Evolutionary conservation across 179 eudicot genomes (phyloP).

Genomic region (Beta macrorhiza): DNA sequence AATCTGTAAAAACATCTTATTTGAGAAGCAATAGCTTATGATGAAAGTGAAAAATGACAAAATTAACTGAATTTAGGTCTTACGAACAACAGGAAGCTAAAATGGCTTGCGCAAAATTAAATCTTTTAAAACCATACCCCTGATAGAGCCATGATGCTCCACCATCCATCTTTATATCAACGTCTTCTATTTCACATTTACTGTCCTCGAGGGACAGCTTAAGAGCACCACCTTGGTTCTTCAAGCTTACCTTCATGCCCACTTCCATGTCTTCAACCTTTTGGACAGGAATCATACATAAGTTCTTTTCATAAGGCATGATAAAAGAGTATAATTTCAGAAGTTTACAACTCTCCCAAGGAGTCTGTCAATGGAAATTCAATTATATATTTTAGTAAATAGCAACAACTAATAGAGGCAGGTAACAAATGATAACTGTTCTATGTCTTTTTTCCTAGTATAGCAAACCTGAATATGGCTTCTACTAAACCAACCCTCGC

Average conservation of each 20-base stretch:
- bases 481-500: background rate
- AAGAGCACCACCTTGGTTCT: constrained; percentile 54
- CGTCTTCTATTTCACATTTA: constrained; percentile 64
- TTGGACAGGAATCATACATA: constrained; percentile 28
- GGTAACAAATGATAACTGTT: too few relatives aligned
- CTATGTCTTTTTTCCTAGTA: background rate
- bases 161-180: constrained; percentile 70
- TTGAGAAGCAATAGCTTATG: background rate
- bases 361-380: background rate
- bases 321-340: background rate
- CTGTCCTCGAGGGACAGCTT: constrained; percentile 63
- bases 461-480: background rate
- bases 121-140: constrained; percentile 51
- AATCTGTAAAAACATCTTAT: background rate
- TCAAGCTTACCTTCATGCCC: constrained; percentile 55
- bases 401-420: background rate
- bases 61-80: constrained; percentile 5
- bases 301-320: constrained; percentile 7
- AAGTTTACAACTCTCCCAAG: background rate
- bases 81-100: background rate
- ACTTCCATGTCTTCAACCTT: constrained; percentile 93
- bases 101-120: background rate
- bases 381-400: background rate
- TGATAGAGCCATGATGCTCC: constrained; percentile 99
- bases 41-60: background rate